Base-by-base conservation (phyloP, 1,139 yeast species). In the Saccharomyces hybrid region DNA sequence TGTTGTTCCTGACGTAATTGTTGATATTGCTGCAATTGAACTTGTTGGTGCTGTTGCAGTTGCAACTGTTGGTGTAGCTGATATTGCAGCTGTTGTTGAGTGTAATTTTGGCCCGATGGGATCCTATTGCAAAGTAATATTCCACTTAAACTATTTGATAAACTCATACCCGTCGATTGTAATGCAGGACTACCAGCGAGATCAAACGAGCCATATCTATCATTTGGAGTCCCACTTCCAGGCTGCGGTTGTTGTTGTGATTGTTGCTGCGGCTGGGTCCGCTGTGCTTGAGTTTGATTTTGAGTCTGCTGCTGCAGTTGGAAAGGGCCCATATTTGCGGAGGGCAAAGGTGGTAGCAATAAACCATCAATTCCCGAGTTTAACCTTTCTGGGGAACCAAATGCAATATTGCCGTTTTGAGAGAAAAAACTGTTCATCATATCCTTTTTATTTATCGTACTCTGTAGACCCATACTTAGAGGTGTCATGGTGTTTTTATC, bases 141-240 rank as follows among this genome's bases (percentile, higher is more conserved):
- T 31, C 64, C 62, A 21, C 66, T 62, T 38, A 63, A 62, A 55
- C 68, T 63, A 50, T 63, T 64, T 2, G 65, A 61, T 28, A 64
- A 51, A 47, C 62, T 62, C 68, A 64, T 64, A 8, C 61, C 56
- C 9, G 64, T 57, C 4, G 65, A 59, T 47, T 62, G 65, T 19
- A 62, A 50, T 27, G 64, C 56, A 3, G 68, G 67, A 28, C 66
- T 63, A 26, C 58, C 60, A 7, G 60, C 64, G 51, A 57, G 53
- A 50, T 60, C 66, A 49, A 58, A 60, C n/a, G 63, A 62, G 24
- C 64, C 66, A 50, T 60, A 64, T 38, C 62, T 64, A 31, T 64
- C 67, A 12, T 49, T 42, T 48, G 52, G 49, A 27, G 52, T 54
- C 31, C 54, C 46, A 42, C 54, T 51, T 34, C 54, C 47, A 28